Evolutionary conservation across 2,329 filamentous ascomycete species (phyloP), one percentile per base, ranked within the genome.

Genomic region (Neophaeococcomyces aloes): DNA sequence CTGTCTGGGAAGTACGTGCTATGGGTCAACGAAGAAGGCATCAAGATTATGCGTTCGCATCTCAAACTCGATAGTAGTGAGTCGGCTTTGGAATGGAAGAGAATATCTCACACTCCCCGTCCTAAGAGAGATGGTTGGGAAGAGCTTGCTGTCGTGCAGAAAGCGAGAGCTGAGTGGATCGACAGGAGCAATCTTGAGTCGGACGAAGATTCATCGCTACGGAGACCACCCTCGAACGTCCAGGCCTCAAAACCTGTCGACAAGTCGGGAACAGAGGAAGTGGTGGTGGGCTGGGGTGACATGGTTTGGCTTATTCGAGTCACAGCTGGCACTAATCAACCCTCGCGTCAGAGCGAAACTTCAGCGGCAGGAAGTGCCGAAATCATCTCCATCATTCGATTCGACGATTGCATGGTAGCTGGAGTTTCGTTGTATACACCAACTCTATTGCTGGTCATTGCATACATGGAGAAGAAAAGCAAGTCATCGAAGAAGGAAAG

Each of bases 251-350:
- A 65, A 65, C 40, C 64, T 59, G 67, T 67, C 49, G 64, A 59
- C 45, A 71, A 55, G 31, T 31, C 56, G 14, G 50, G 44, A 37
- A 21, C 78, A 11, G 89, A 96, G 62, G 84, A 89, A 55, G 69
- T 96, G 15, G 68, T 98, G 6, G 83, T 98, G 18, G 91, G 91
- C 7, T 98, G 93, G 91, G 91, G 91, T 48, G 83, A 88, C 46
- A 94, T 85, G 1, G 86, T 94, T 43, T 98, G 91, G 91, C 81
- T 98, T 40, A 81, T 98, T 43, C 83, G 95, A 61, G 82, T 98
- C 14, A 83, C 88, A 58, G 79, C 85, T 4, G 83, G 83, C 11
- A 77, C 78, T n/a, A 60, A 75, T 33, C 78, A 78, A 3, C 35
- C 39, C 4, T 27, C 34, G n/a, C 7, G 32, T 69, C 81, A 56